phyloP scores from a whole-genome alignment of 257 asterid species.

The Avicennia marina region DNA sequence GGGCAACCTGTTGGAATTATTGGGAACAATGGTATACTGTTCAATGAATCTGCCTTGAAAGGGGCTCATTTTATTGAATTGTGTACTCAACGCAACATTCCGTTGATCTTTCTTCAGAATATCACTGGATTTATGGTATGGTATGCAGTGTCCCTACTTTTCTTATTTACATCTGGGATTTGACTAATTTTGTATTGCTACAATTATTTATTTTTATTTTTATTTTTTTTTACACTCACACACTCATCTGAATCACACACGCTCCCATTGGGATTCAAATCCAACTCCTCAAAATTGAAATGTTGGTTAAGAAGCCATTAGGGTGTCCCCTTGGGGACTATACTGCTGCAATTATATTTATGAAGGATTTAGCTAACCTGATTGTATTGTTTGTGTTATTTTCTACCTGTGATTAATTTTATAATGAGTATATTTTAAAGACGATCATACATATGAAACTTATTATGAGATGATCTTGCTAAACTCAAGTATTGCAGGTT shows the following conservation, averaged over 20 bases:
- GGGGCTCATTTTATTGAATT: slow-evolving; percentile 96
- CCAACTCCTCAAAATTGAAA: too few species aligned
- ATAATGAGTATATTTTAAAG: slow-evolving; percentile 1
- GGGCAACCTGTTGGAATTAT: slow-evolving; percentile 96
- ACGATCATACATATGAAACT: neutral
- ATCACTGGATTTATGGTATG: slow-evolving; percentile 93
- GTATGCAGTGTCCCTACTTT: neutral
- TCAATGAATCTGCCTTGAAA: slow-evolving; percentile 94
- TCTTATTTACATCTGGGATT: neutral
- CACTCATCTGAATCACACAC: too few species aligned
- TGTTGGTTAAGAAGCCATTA: too few species aligned
- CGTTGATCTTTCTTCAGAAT: slow-evolving; percentile 91
- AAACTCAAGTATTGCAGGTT: slow-evolving; percentile 54
- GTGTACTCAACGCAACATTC: slow-evolving; percentile 87
- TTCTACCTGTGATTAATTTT: neutral
- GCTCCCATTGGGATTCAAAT: too few species aligned
- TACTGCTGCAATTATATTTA: too few species aligned
- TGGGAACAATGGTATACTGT: slow-evolving; percentile 88
- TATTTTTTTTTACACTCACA: too few species aligned
- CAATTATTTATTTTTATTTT: too few species aligned
- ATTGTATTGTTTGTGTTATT: neutral
- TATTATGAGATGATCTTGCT: slow-evolving; percentile 3
- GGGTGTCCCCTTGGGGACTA: too few species aligned
- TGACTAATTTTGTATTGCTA: too few species aligned
- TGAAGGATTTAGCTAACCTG: too few species aligned